Conservation (phyloP, 2,329 filamentous ascomycete species). For the Plectosphaerella plurivora region DNA sequence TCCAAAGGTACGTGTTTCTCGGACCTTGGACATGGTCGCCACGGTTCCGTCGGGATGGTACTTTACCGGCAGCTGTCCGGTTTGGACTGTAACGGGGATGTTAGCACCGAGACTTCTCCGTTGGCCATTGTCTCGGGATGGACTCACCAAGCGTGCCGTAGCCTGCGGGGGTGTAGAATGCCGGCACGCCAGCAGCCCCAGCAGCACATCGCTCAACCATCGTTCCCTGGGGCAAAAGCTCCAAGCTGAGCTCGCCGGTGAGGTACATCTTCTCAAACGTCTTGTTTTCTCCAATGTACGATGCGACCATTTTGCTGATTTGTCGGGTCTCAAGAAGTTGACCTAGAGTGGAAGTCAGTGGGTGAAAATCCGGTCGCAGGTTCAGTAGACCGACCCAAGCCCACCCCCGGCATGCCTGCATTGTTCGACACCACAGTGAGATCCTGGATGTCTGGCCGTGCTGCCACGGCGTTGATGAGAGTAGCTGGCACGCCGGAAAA, state of each 20-base stretch:
- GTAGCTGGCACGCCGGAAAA: slow-evolving; percentile 80
- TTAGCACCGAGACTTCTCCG: not conserved
- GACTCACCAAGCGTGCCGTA: slow-evolving; percentile 63
- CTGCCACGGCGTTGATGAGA: slow-evolving; percentile 67
- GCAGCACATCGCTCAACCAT: slow-evolving; percentile 84
- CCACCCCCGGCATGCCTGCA: slow-evolving; percentile 77
- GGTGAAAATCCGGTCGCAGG: not conserved
- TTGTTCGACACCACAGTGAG: slow-evolving; percentile 93
- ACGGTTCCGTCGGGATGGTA: slow-evolving; percentile 76
- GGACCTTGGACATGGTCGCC: slow-evolving; percentile 68
- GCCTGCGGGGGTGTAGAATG: slow-evolving; percentile 88
- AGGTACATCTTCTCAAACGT: slow-evolving; percentile 89
- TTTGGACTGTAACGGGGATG: slow-evolving; percentile 59
- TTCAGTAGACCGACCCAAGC: slow-evolving; percentile 48
- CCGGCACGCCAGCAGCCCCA: slow-evolving; percentile 84
- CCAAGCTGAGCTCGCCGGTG: slow-evolving; percentile 79
- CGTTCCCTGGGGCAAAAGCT: slow-evolving; percentile 88
- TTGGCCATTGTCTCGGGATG: not conserved
- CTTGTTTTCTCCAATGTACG: slow-evolving; percentile 94
- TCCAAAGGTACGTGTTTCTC: slow-evolving; percentile 87
- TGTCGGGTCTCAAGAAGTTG: slow-evolving; percentile 76
- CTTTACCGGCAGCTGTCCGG: slow-evolving; percentile 78
- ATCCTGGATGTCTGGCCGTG: slow-evolving; percentile 65
- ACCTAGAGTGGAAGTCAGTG: not conserved
- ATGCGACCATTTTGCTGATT: slow-evolving; percentile 88